Evolutionary conservation across 176 grass and related monocot genomes (phyloP).

Genomic region (Aegilops speltoides): DNA sequence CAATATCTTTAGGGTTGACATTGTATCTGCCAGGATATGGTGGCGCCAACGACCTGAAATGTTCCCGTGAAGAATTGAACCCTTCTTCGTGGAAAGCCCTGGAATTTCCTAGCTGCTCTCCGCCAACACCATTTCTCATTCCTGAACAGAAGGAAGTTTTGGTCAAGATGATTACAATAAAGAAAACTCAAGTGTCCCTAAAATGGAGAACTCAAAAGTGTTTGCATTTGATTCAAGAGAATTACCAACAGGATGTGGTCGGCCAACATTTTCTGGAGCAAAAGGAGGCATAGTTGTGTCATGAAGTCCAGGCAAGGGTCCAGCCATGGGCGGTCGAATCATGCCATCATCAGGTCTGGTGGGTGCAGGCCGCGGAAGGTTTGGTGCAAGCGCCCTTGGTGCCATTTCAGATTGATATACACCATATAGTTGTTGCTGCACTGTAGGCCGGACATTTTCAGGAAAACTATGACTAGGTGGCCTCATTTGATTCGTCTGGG

Average conservation of each 20-base stretch:
- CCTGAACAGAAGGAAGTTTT: conserved; percentile 36
- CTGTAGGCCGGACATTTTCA: conserved; percentile 39
- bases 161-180: conserved; percentile 27
- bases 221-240: conserved; percentile 30
- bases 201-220: conserved; percentile 22
- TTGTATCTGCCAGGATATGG: conserved; percentile 52
- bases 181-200: conserved; percentile 27
- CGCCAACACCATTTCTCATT: conserved; percentile 35
- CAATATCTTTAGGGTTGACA: conserved; percentile 40
- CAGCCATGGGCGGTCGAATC: conserved; percentile 40
- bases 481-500: conserved; percentile 44
- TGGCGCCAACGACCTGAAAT: conserved; percentile 33
- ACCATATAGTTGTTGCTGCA: conserved; percentile 36
- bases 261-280: conserved; percentile 46
- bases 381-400: conserved; percentile 32
- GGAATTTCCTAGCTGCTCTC: conserved; percentile 32
- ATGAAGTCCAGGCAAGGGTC: conserved; percentile 36
- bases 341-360: conserved; percentile 41
- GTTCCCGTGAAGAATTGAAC: conserved; percentile 36
- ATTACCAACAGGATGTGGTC: conserved; percentile 43
- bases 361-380: conserved; percentile 27
- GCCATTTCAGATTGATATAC: conserved; percentile 39
- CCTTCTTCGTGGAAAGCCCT: conserved; percentile 46
- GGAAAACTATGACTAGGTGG: conserved; percentile 37
- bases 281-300: conserved; percentile 49